Percentiles rank a stretch among this genome's conserved stretches.
Conservation (phyloP, 306 rosid genomes). For the Cicer arietinum region DNA sequence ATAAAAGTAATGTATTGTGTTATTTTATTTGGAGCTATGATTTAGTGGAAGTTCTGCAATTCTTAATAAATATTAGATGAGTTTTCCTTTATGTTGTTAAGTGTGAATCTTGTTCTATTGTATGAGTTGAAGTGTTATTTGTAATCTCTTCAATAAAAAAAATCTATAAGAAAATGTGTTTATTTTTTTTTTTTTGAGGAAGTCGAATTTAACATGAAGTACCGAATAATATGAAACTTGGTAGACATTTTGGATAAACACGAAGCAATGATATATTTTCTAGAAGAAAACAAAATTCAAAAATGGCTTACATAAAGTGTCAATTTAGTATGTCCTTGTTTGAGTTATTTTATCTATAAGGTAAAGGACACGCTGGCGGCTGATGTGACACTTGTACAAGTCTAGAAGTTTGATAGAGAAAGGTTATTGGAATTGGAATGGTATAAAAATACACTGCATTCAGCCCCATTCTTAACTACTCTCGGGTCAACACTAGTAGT, state of each 20-base stretch:
- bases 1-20: too few species aligned
- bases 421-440: conserved; percentile 35
- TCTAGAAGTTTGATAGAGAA: conserved; percentile 42
- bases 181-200: too few species aligned
- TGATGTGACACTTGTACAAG: conserved; percentile 40
- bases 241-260: not conserved
- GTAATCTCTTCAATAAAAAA: too few species aligned
- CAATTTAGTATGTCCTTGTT: not conserved
- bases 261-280: not conserved
- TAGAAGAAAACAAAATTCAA: conserved; percentile 39
- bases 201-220: too few species aligned
- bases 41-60: too few species aligned
- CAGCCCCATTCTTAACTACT: conserved; percentile 10
- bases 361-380: conserved; percentile 47
- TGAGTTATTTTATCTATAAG: not conserved
- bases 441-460: conserved; percentile 39
- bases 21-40: too few species aligned
- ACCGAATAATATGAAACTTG: too few species aligned
- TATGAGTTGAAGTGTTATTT: too few species aligned
- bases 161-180: too few species aligned
- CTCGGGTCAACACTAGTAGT: not conserved
- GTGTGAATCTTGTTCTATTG: too few species aligned
- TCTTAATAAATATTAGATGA: too few species aligned
- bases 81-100: too few species aligned
- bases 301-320: not conserved